A percentile compares a stretch with the other conserved stretches of the same genome.
Evolutionary conservation across 768 basidiomycete genomes (phyloP).

Genomic region (Tylopilus vinaceipallidus): DNA sequence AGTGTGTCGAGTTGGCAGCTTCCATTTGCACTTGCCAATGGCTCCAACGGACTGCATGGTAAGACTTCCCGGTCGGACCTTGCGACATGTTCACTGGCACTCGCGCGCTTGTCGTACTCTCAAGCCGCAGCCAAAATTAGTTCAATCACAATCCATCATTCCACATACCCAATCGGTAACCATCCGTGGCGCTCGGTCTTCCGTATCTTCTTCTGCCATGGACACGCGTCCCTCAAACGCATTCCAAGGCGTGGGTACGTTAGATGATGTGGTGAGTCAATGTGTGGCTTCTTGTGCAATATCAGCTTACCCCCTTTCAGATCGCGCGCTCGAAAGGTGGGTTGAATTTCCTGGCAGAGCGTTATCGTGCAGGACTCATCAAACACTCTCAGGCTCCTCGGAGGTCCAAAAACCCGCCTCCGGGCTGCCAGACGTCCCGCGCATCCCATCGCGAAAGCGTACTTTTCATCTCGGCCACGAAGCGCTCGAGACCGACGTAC

Average conservation of each 20-base stretch:
- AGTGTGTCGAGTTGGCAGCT: too few species aligned
- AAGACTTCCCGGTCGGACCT: background rate
- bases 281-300: background rate
- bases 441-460: slow-evolving; percentile 29
- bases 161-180: background rate
- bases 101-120: background rate
- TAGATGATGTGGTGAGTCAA: slow-evolving; percentile 23
- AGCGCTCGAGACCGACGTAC: slow-evolving; percentile 34
- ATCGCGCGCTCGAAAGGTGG: slow-evolving; percentile 22
- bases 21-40: too few species aligned
- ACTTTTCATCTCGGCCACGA: slow-evolving; percentile 34
- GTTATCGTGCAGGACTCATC: background rate
- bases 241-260: slow-evolving; percentile 1
- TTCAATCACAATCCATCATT: background rate
- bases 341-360: background rate
- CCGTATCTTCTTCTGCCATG: slow-evolving; percentile 7
- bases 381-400: slow-evolving; percentile 14
- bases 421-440: slow-evolving; percentile 26
- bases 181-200: background rate
- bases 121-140: background rate
- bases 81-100: background rate
- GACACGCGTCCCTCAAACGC: background rate
- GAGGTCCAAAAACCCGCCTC: slow-evolving; percentile 12
- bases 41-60: slow-evolving; percentile 7
- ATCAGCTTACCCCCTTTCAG: slow-evolving; percentile 9